Evolutionary conservation across 2,329 filamentous ascomycete species (phyloP).

Genomic region (Claviceps pazoutovae): DNA sequence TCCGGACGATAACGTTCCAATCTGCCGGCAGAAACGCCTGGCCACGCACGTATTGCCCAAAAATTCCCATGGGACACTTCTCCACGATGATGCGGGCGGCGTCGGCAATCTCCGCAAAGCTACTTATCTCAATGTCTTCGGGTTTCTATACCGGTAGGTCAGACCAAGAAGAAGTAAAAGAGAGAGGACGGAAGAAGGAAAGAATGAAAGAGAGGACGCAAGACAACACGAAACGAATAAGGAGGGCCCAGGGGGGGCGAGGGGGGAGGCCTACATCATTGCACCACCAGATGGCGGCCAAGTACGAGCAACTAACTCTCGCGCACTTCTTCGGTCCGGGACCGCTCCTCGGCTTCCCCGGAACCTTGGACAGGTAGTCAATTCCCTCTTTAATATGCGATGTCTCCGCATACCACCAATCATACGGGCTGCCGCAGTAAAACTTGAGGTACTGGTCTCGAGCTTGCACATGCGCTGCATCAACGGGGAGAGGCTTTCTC

Average conservation of each 20-base stretch:
- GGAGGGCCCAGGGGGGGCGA: too few relatives aligned
- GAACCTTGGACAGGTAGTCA: neutral
- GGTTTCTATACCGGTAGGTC: neutral
- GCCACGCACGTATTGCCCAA: neutral
- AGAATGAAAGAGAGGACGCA: neutral
- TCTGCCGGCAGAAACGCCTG: neutral
- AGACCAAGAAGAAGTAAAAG: too few relatives aligned
- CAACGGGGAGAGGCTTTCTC: neutral
- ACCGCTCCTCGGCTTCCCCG: neutral
- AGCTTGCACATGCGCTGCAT: neutral
- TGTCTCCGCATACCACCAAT: neutral
- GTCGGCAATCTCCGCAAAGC: neutral
- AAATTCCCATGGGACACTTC: neutral
- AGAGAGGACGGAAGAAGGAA: too few relatives aligned
- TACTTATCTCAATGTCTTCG: neutral
- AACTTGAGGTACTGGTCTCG: neutral
- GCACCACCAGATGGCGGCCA: constrained; percentile 2
- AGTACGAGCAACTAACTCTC: neutral
- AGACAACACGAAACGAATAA: neutral
- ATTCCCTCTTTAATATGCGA: neutral
- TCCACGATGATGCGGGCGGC: neutral
- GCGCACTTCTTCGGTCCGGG: neutral
- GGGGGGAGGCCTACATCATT: neutral
- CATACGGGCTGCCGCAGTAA: neutral
- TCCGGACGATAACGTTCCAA: neutral